These are phyloP conservation scores for Candida ficus DNA, from an alignment of 805 yeast species.

Conservation along the genomic window DNA sequence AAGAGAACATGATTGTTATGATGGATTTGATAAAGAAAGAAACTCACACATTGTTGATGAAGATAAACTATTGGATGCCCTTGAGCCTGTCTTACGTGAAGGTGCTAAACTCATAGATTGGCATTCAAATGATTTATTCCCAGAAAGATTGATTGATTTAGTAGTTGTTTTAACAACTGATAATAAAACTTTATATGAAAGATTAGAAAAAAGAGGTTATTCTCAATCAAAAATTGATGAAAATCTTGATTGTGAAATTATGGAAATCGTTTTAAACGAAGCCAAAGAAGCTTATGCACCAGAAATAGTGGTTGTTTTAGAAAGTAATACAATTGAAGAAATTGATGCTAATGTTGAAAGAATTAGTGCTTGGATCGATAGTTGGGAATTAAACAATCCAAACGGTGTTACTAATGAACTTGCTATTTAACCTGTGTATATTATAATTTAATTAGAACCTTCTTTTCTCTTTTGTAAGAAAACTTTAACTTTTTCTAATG, in stretches of 20 bases:
- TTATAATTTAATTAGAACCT: not conserved
- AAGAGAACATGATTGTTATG: slow-evolving; percentile 66
- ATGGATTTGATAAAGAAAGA: slow-evolving; percentile 80
- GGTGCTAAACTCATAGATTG: slow-evolving; percentile 95
- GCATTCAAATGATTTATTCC: slow-evolving; percentile 96
- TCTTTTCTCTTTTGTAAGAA: slow-evolving; percentile 35
- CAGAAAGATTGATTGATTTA: slow-evolving; percentile 86
- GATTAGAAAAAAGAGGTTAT: slow-evolving; percentile 74
- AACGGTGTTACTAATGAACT: slow-evolving; percentile 53
- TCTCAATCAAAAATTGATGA: slow-evolving; percentile 80
- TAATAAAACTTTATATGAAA: slow-evolving; percentile 64
- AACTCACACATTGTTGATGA: slow-evolving; percentile 90
- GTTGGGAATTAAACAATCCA: slow-evolving; percentile 68
- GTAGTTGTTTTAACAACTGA: slow-evolving; percentile 85
- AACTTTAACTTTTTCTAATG: slow-evolving; percentile 65
- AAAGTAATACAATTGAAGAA: slow-evolving; percentile 66
- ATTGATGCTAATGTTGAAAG: slow-evolving; percentile 81
- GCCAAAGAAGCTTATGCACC: slow-evolving; percentile 79
- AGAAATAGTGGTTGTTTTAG: slow-evolving; percentile 76
- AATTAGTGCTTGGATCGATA: slow-evolving; percentile 64
- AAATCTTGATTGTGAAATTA: slow-evolving; percentile 92
- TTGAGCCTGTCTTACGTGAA: slow-evolving; percentile 69
- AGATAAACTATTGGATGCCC: slow-evolving; percentile 74
- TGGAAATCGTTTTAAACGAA: slow-evolving; percentile 86
- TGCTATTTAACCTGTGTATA: slow-evolving; percentile 8